phyloP scores from a whole-genome alignment of 306 rosid genomes.

The Glycine latifolia region DNA sequence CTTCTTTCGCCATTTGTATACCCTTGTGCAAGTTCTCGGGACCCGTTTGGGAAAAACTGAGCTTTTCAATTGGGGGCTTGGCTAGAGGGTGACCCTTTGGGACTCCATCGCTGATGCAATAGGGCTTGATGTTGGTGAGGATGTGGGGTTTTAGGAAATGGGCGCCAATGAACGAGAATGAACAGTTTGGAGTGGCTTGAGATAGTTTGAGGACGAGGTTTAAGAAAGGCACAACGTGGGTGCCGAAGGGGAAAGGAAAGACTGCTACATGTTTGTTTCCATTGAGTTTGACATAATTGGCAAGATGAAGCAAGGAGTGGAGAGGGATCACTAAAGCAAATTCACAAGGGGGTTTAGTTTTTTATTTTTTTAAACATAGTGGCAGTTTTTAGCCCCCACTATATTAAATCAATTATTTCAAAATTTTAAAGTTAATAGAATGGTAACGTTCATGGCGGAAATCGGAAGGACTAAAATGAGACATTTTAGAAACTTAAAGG shows the following conservation, averaged over 20 bases:
- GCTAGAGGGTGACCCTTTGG: conserved; percentile 23
- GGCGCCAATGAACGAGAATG: conserved; percentile 38
- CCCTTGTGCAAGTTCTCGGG: conserved; percentile 35
- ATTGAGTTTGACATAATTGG: neutral
- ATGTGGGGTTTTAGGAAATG: conserved; percentile 4
- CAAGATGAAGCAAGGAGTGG: neutral
- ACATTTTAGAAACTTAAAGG: no score
- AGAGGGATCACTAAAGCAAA: neutral
- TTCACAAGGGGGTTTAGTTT: neutral
- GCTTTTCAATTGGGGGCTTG: neutral
- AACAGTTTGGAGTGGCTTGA: conserved; percentile 19
- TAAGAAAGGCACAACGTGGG: conserved; percentile 39
- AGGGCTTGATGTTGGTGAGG: conserved; percentile 20
- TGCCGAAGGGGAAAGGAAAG: conserved; percentile 50
- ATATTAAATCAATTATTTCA: no score
- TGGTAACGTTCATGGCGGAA: no score
- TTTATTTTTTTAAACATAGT: no score
- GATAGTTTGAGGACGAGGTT: conserved; percentile 9
- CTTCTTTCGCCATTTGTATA: conserved; percentile 39
- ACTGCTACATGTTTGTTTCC: conserved; percentile 42
- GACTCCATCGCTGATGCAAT: conserved; percentile 40
- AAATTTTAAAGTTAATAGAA: no score
- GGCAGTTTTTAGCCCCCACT: no score
- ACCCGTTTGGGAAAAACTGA: conserved; percentile 20
- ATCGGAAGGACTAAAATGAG: no score